Conservation (phyloP, 139 green algal species). For the Volvox reticuliferus region DNA sequence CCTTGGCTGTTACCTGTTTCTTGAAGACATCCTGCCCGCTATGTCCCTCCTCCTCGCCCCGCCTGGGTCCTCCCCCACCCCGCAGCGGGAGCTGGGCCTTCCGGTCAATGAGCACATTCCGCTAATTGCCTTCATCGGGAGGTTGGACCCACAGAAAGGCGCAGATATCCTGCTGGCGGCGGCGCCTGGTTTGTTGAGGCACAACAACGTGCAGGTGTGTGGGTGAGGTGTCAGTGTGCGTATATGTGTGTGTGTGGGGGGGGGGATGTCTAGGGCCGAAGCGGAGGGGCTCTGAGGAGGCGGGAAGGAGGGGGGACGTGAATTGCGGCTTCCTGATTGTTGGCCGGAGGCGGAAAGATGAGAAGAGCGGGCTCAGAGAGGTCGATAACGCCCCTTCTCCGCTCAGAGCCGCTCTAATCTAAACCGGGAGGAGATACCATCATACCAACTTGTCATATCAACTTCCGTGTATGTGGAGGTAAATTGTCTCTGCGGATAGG, state of each 20-base stretch:
- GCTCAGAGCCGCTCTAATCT: no score
- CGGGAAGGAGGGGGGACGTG: no score
- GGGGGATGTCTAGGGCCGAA: neutral
- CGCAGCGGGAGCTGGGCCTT: constrained; percentile 80
- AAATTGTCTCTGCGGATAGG: no score
- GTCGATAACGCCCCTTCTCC: no score
- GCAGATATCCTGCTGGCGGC: constrained; percentile 79
- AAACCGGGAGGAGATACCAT: no score
- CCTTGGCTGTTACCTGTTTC: no score
- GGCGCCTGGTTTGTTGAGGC: constrained; percentile 20
- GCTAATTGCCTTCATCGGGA: constrained; percentile 85
- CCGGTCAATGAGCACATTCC: constrained; percentile 68
- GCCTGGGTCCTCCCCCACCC: neutral
- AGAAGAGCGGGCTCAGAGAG: no score
- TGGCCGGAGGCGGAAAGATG: no score
- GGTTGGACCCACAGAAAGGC: constrained; percentile 88
- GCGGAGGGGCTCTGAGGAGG: no score
- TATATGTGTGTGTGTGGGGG: neutral
- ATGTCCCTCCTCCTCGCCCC: neutral
- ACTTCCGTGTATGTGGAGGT: no score
- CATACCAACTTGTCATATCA: no score
- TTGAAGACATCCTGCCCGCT: neutral
- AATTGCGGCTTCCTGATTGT: no score
- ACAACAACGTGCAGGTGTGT: constrained; percentile 50
- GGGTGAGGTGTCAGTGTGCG: neutral